Evolutionary conservation across 495 filamentous ascomycete genomes (phyloP), one percentile per base, ranked within the genome.

Genomic region (Tuber umbilicatum): DNA sequence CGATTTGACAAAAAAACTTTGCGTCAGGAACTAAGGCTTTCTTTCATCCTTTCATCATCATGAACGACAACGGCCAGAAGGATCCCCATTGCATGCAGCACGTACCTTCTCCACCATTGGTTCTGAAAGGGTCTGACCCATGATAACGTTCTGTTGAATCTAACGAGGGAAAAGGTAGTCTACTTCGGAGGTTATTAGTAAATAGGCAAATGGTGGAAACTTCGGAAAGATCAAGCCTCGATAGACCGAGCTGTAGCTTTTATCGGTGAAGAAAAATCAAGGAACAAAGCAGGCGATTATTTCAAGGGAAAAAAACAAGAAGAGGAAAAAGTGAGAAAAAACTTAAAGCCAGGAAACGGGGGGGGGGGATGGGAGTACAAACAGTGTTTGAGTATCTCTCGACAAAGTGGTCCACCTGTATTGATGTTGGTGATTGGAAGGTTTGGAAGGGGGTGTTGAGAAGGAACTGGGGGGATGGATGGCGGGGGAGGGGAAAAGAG

Each of bases 101-200:
- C 91, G 83, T 87, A 99, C 95, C 94, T 99, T 99, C 82, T 98
- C 95, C 78, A 97, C 91, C 81, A 98, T 94, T 71, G 95, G 95
- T 88, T 99, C 96, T 83, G 95, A 98, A 83, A 99, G 91, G 84
- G 95, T 99, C 89, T 99, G 95, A 89, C 95, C 95, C 95, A 99
- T 99, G 79, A 83, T 86, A 75, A 78, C 75, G 69, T 42, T 78
- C 75, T 71, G 78, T 72, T 71, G 69, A 42, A 72, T 47, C 71
- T 47, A 6, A 73, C 64, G 9, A 69, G 71, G 42, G 68, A 75
- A 69, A 70, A 73, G 69, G 55, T 81, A 64, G 55, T 64, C 55
- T 64, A 14, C 27, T 64, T 64, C 27, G 27, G 19, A 35, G 14
- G 55, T 14, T 64, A 19, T 64, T 5, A 64, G 55, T 64, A 35